A percentile compares a stretch with the other conserved stretches of the same genome.
phyloP scores from a whole-genome alignment of 2,329 filamentous ascomycete genomes.

The Lecanicillium sp. region DNA sequence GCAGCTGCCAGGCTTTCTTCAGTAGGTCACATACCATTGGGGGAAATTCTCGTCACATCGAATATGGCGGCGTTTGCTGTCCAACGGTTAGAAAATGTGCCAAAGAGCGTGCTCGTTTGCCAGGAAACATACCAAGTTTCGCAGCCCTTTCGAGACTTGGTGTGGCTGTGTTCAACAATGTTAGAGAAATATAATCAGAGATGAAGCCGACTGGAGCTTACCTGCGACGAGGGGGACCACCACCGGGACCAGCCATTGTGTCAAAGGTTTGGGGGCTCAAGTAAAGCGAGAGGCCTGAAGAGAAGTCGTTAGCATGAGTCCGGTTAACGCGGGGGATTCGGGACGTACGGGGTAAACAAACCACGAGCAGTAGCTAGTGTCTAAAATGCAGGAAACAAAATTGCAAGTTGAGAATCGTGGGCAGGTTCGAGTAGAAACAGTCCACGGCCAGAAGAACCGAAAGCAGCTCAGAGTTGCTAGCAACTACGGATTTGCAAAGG shows the following conservation, averaged over 20 bases:
- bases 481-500: no score
- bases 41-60: conserved; percentile 96
- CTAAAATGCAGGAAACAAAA: no score
- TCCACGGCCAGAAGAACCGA: no score
- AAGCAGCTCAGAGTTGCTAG: no score
- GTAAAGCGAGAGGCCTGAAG: conserved; percentile 21
- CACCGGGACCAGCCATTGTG: conserved; percentile 85
- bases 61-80: conserved; percentile 95
- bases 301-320: background rate
- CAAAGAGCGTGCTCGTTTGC: no score
- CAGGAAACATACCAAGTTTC: no score
- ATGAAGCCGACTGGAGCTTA: conserved; percentile 23
- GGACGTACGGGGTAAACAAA: no score
- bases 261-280: conserved; percentile 9
- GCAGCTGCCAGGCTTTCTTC: no score
- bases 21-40: no score
- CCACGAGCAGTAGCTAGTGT: no score
- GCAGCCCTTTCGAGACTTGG: conserved; percentile 97
- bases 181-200: conserved; percentile 13
- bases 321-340: background rate
- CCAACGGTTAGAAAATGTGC: no score
- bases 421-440: conserved; percentile 6
- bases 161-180: conserved; percentile 63
- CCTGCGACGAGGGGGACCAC: conserved; percentile 77
- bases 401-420: background rate